Conservation (phyloP, 805 yeast genomes). For the Ogataea paradorogensis region DNA sequence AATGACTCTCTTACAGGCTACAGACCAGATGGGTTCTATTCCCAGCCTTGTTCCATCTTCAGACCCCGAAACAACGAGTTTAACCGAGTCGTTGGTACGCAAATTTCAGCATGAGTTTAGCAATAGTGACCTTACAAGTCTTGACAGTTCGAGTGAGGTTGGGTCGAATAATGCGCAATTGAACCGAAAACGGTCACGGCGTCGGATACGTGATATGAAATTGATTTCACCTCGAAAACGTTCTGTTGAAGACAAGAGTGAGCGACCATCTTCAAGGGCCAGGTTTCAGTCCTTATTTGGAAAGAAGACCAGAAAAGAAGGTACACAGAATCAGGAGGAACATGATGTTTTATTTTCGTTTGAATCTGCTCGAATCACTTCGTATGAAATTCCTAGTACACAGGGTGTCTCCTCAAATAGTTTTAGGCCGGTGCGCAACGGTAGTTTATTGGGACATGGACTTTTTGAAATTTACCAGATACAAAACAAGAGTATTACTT, state of each 20-base stretch:
- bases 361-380: conserved; percentile 16
- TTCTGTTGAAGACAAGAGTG: conserved; percentile 10
- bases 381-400: conserved; percentile 13
- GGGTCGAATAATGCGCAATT: neutral
- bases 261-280: neutral
- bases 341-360: conserved; percentile 10
- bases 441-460: conserved; percentile 60
- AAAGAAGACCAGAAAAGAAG: neutral
- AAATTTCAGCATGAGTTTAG: conserved; percentile 19
- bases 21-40: neutral
- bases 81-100: conserved; percentile 19
- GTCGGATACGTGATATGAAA: conserved; percentile 10
- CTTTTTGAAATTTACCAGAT: conserved; percentile 56
- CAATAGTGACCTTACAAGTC: neutral
- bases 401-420: neutral
- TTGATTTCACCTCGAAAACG: conserved; percentile 16
- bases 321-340: conserved; percentile 7
- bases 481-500: conserved; percentile 51
- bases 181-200: conserved; percentile 1
- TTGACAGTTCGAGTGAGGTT: neutral
- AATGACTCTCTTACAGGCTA: neutral
- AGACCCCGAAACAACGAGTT: conserved; percentile 13
- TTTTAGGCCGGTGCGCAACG: conserved; percentile 23
- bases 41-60: neutral
- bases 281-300: neutral